Percentiles rank a stretch among this genome's conserved stretches.
Conservation (phyloP, 805 yeast genomes). For the Cephaloascus fragrans region DNA sequence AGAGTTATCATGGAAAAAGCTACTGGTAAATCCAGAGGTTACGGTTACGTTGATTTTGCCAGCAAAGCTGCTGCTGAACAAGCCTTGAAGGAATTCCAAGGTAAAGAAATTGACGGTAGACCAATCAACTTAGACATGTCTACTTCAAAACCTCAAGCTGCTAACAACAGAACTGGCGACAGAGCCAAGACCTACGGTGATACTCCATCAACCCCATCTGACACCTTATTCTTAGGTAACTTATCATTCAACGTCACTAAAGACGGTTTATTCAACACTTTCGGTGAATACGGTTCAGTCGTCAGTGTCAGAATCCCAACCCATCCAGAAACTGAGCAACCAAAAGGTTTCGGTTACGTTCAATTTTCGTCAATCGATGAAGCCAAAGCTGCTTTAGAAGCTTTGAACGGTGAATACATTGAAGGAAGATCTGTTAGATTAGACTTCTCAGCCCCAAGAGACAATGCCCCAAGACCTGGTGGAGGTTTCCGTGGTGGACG, state of each 20-base stretch:
- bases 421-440: constrained; percentile 92
- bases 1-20: constrained; percentile 92
- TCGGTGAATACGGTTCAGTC: constrained; percentile 73
- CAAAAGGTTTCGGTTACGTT: constrained; percentile 98
- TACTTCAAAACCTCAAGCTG: constrained; percentile 61
- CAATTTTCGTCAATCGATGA: constrained; percentile 83
- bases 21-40: constrained; percentile 91
- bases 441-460: constrained; percentile 91
- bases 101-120: constrained; percentile 94
- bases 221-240: constrained; percentile 94
- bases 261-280: constrained; percentile 64
- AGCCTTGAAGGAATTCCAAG: constrained; percentile 80
- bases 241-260: constrained; percentile 84
- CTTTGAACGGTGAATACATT: constrained; percentile 79
- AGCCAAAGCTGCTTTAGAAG: constrained; percentile 82
- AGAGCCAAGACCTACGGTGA: constrained; percentile 92
- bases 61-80: constrained; percentile 69
- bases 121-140: constrained; percentile 91
- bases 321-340: constrained; percentile 97
- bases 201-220: constrained; percentile 84
- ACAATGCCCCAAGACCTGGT: constrained; percentile 27
- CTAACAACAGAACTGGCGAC: constrained; percentile 45
- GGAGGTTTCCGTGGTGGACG: constrained; percentile 23
- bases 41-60: constrained; percentile 94
- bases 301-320: constrained; percentile 93